phyloP scores from a whole-genome alignment of 495 filamentous ascomycete species.

The Penicillium argentinense region DNA sequence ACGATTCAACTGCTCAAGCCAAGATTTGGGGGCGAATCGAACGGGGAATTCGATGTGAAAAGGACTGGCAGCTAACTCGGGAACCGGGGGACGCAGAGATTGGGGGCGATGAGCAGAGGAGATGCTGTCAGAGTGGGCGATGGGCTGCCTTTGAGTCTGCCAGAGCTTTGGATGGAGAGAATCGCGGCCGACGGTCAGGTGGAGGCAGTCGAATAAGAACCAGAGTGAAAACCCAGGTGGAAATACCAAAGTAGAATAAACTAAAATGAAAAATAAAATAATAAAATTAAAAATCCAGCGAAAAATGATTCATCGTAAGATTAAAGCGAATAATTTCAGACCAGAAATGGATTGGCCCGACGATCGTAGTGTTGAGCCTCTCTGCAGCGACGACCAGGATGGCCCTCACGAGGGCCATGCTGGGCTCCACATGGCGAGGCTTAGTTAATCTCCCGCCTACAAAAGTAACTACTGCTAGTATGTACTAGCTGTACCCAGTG shows the following conservation, averaged over 20 bases:
- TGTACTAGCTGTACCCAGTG: too few species aligned
- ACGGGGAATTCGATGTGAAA: too few species aligned
- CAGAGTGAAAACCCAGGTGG: too few species aligned
- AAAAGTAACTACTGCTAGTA: too few species aligned
- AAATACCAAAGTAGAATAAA: too few species aligned
- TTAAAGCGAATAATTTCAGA: too few species aligned
- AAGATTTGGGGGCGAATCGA: not conserved
- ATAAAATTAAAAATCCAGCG: not conserved
- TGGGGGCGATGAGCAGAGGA: slow-evolving; percentile 2
- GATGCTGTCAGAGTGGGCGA: not conserved
- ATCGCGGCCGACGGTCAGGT: slow-evolving; percentile 14
- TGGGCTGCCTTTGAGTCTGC: slow-evolving; percentile 2
- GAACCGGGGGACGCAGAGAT: too few species aligned
- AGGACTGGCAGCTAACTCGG: too few species aligned
- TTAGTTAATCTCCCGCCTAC: not conserved
- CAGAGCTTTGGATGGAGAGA: slow-evolving; percentile 7
- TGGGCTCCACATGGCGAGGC: slow-evolving; percentile 1
- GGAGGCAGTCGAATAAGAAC: slow-evolving; percentile 1
- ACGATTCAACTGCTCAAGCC: slow-evolving; percentile 1
- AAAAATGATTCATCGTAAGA: not conserved
- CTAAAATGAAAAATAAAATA: slow-evolving; percentile 5
- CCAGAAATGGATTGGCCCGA: too few species aligned
- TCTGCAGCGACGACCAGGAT: slow-evolving; percentile 15
- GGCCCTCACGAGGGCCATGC: slow-evolving; percentile 8
- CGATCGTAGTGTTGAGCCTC: slow-evolving; percentile 29